Evolutionary conservation across 805 yeast species (phyloP).

Genomic region (Ogataea henricii): DNA sequence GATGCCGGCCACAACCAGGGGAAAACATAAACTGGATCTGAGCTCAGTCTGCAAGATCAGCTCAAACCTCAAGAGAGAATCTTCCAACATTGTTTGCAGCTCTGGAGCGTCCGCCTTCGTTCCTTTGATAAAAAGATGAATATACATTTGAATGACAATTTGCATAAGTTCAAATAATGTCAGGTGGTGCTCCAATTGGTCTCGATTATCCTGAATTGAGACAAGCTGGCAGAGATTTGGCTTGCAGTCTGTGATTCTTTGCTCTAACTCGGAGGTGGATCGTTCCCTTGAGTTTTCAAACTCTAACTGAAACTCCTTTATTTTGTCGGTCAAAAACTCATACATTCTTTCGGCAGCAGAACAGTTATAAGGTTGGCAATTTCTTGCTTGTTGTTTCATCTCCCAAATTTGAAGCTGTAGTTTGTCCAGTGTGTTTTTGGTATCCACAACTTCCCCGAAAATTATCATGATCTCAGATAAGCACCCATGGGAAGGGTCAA

Average conservation of each 20-base stretch:
- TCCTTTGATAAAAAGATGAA: neutral
- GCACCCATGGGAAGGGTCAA: neutral
- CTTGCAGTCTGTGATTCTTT: neutral
- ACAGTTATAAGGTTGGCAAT: neutral
- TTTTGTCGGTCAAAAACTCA: neutral
- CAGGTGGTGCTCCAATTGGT: neutral
- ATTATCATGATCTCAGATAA: neutral
- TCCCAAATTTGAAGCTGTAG: neutral
- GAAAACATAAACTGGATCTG: neutral
- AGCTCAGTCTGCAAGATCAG: neutral
- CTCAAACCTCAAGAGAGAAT: neutral
- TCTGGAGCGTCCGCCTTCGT: neutral
- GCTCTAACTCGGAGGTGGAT: neutral
- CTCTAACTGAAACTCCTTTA: neutral
- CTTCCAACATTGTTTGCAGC: neutral
- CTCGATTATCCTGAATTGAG: neutral
- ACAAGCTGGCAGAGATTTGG: neutral
- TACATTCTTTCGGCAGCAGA: neutral
- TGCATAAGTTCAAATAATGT: neutral
- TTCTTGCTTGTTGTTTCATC: neutral
- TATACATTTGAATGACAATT: neutral
- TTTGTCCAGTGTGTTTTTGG: neutral
- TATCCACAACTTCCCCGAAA: constrained; percentile 1
- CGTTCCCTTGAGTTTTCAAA: neutral
- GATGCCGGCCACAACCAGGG: neutral